Base-by-base conservation (phyloP, 495 filamentous ascomycete genomes). In the Zalerion maritima region DNA sequence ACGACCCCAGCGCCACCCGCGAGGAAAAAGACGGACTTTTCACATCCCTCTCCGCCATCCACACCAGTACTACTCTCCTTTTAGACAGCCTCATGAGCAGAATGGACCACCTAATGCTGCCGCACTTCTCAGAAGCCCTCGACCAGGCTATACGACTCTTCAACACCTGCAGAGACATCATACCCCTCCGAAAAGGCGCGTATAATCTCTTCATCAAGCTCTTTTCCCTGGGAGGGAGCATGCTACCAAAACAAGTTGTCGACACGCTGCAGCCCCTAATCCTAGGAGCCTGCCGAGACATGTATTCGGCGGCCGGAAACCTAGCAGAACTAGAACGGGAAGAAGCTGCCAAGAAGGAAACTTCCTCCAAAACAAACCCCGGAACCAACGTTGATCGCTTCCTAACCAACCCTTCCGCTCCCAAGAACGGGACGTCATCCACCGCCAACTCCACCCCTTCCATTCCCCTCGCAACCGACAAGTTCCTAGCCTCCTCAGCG, bases 21-120 rank as follows among this genome's bases (percentile, higher is more conserved):
- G 80, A 83, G 25, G 85, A 94, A 49, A 70, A 75, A 35, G 80
- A 87, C 37, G 62, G 65, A 24, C 57, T 94, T 7, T 82, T 73
- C 63, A 50, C 60, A 14, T 63, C 71, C 18, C 54, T 93, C 4
- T 82, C 84, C 16, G 60, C 67, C 14, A 70, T 93, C 37, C 81
- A 94, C 38, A 48, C 68, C 21, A 68, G 77, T 8, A 67, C 70
- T 20, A 53, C 89, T 32, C 55, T 61, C 14, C 39, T 91, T 4
- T 55, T 78, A 29, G 37, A 54, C 6, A 46, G 53, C 17, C 34
- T 83, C 25, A 40, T 71, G 18, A 40, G 56, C 28, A 62, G 73
- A 8, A 48, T 86, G 6, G 60, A 59, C 23, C 50, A 51, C 6
- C 62, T 55, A 28, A 58, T 66, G 15, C 32, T 70, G 15, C 51